Conservation (phyloP, 2,329 filamentous ascomycete species). For the Huntiella omanensis region DNA sequence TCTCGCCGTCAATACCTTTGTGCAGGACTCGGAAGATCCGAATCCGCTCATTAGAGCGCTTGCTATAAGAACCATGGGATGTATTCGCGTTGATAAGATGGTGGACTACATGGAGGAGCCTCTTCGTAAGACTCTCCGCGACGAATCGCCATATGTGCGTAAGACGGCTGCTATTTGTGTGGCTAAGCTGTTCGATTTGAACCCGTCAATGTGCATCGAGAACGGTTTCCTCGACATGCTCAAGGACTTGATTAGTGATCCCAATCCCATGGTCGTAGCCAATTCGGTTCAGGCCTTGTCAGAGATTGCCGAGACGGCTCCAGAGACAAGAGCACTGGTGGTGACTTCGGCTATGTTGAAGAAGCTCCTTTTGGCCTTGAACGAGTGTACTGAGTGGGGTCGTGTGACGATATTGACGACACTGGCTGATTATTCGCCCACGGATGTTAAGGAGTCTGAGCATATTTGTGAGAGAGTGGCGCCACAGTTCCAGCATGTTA, state of each 20-base stretch:
- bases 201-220: slow-evolving; percentile 79
- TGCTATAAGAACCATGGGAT: slow-evolving; percentile 95
- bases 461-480: slow-evolving; percentile 94
- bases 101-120: slow-evolving; percentile 99
- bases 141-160: slow-evolving; percentile 94
- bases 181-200: slow-evolving; percentile 91
- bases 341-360: slow-evolving; percentile 72
- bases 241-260: slow-evolving; percentile 90
- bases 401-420: slow-evolving; percentile 83
- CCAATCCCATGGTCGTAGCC: slow-evolving; percentile 97
- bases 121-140: slow-evolving; percentile 80
- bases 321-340: slow-evolving; percentile 71
- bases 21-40: slow-evolving; percentile 96
- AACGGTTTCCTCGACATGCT: slow-evolving; percentile 89
- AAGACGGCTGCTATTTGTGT: slow-evolving; percentile 98
- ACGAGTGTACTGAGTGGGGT: slow-evolving; percentile 98
- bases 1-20: slow-evolving; percentile 95
- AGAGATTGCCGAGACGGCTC: slow-evolving; percentile 78
- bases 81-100: slow-evolving; percentile 97
- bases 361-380: slow-evolving; percentile 89
- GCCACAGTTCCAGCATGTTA: slow-evolving; percentile 96
- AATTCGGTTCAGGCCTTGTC: slow-evolving; percentile 89
- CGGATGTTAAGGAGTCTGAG: slow-evolving; percentile 88
- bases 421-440: slow-evolving; percentile 67
- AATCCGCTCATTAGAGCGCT: slow-evolving; percentile 90